These are phyloP conservation scores for Leccinum ochraceum DNA, from an alignment of 768 basidiomycete genomes.

Conservation along the genomic window DNA sequence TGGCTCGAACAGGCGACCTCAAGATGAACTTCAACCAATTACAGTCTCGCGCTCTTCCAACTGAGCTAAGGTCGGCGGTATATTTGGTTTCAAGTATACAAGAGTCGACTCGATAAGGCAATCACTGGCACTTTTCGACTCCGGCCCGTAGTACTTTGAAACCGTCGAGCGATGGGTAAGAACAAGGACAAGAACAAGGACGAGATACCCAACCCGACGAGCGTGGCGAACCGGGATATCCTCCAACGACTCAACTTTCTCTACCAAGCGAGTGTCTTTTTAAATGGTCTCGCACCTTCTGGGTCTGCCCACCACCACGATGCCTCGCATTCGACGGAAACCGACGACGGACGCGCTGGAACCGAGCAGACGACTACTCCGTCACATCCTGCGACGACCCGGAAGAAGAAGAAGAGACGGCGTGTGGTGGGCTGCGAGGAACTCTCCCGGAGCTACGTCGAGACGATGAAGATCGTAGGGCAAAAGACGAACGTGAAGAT, in stretches of 20 bases:
- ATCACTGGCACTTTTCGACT: too few relatives aligned
- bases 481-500: constrained; percentile 78
- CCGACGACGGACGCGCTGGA: neutral
- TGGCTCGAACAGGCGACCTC: constrained; percentile 48
- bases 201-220: constrained; percentile 56
- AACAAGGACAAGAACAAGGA: constrained; percentile 57
- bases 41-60: constrained; percentile 54
- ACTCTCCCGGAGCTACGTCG: constrained; percentile 63
- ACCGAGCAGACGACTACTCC: neutral
- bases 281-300: constrained; percentile 41
- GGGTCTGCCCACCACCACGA: neutral
- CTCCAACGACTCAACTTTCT: constrained; percentile 85
- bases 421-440: constrained; percentile 43
- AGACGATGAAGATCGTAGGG: constrained; percentile 68
- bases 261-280: constrained; percentile 75
- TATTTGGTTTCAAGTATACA: neutral
- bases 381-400: neutral
- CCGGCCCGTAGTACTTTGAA: neutral
- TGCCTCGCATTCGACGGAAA: neutral
- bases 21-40: constrained; percentile 38
- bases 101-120: neutral
- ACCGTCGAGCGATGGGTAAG: constrained; percentile 62
- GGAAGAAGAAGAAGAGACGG: constrained; percentile 24
- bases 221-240: constrained; percentile 67
- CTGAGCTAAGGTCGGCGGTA: constrained; percentile 37